Evolutionary conservation across 192 early-diverging fungal species (phyloP), one percentile per base, ranked within the genome.

Genomic region (Gryganskiella cystojenkinii): DNA sequence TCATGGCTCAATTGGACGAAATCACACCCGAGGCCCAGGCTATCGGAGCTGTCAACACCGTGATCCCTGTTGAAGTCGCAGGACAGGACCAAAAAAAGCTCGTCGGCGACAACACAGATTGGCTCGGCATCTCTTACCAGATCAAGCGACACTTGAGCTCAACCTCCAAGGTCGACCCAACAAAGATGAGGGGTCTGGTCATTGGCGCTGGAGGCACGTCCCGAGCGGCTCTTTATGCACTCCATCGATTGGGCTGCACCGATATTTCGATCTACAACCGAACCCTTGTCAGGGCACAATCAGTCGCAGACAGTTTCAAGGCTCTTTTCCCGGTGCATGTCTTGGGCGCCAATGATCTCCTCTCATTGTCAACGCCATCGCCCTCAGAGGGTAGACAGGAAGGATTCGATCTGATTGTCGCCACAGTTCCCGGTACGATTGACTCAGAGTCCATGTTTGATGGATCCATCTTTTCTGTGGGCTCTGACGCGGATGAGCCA

Each of bases 31-130:
- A 92, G 14, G 97, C 94, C 33, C 84, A 87, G 61, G 78, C 76
- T 24, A 98, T 99, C 79, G 97, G 98, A n/a, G 95, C 97, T 0
- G 92, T 98, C 56, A 99, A 99, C 75, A 98, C 98, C 0, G 71
- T 99, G 19, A 80, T 89, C 50, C 81, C 83, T 5, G 44, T 73
- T 6, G 52, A 72, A n/a, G 49, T 40, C 5, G 37, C 64, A 10
- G 75, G 71, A 11, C 56, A 64, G 5, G 67, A 59, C 20, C 65
- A 51, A 33, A 69, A 71, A 14, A 46, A 64, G 43, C 76, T 97
- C 3, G 50, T 89, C 30, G 98, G 98, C 20, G 96, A 97, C 64
- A 99, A 99, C 80, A 99, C 98, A 17, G 98, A 99, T 71, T 98
- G 93, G 85, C 61, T 97, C 20, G 98, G 98, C 34, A 98, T 99